phyloP scores from a whole-genome alignment of 2,329 filamentous ascomycete species.

The Plenodomus lindquistii region DNA sequence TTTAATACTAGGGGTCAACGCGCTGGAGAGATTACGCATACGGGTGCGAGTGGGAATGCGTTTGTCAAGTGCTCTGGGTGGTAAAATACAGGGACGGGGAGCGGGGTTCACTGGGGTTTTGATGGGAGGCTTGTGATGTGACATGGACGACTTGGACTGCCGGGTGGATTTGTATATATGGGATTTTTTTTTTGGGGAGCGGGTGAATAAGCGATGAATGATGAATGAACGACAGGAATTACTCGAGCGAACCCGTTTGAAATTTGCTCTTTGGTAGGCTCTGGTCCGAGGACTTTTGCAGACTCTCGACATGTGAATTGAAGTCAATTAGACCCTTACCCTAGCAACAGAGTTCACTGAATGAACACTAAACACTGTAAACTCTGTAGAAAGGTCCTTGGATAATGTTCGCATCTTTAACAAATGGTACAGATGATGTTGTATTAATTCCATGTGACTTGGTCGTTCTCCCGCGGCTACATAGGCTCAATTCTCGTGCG shows the following conservation, averaged over 20 bases:
- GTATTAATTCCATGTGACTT: too few species aligned
- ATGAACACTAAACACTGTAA: too few species aligned
- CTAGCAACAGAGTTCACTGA: too few species aligned
- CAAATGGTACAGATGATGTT: too few species aligned
- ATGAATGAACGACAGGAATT: not conserved
- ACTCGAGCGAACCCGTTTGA: not conserved
- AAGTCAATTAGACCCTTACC: too few species aligned
- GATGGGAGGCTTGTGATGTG: not conserved
- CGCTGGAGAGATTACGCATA: conserved; percentile 71
- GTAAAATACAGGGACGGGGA: conserved; percentile 3
- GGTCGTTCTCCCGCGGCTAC: too few species aligned
- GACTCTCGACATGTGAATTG: too few species aligned
- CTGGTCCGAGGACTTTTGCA: too few species aligned
- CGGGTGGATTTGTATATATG: not conserved
- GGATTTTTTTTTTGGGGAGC: not conserved
- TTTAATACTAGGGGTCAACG: conserved; percentile 61
- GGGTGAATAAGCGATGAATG: not conserved
- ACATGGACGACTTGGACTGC: not conserved
- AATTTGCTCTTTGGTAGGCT: too few species aligned
- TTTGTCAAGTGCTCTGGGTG: conserved; percentile 65
- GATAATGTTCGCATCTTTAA: too few species aligned
- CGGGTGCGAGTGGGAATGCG: conserved; percentile 67
- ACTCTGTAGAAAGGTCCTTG: too few species aligned
- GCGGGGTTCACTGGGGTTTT: not conserved
- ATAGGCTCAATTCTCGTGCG: too few species aligned